Evolutionary conservation across 495 filamentous ascomycete species (phyloP), one percentile per base, ranked within the genome.

Genomic region (Glarea lozoyensis): DNA sequence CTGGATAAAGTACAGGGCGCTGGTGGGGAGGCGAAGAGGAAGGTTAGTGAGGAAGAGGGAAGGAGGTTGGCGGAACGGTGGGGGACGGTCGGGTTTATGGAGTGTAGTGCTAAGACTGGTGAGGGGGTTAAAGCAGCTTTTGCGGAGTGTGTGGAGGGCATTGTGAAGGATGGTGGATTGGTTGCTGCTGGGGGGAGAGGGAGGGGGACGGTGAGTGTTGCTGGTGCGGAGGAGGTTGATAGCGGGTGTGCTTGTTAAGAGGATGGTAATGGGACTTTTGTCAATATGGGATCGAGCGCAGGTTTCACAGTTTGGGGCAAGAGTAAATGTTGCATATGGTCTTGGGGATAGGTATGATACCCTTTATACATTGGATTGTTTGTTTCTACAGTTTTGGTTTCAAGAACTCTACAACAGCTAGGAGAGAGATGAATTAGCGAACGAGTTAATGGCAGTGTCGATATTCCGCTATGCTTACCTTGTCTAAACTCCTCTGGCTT

Each of bases 401-500:
- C n/a, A 86, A 50, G 48, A 84, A 86, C 30, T 74, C 72, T 21
- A 76, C 57, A 16, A 81, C 79, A 40, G 70, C 79, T 82, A 37
- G 45, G 10, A n/a, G n/a, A n/a, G n/a, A n/a, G n/a, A n/a, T n/a
- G n/a, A n/a, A n/a, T n/a, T n/a, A n/a, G n/a, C n/a, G n/a, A n/a
- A n/a, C n/a, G n/a, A n/a, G n/a, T n/a, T n/a, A n/a, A n/a, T n/a
- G n/a, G n/a, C n/a, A n/a, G n/a, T n/a, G n/a, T n/a, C n/a, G n/a
- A n/a, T n/a, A n/a, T n/a, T n/a, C n/a, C n/a, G n/a, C n/a, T n/a
- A n/a, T n/a, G 60, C 76, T 61, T 60, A 93, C 87, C 83, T 69
- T 77, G 66, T 55, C 82, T 72, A 56, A 98, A 98, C 2, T 67
- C 81, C 58, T 92, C 82, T 0, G 92, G 92, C 44, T 88, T 85